phyloP scores from a whole-genome alignment of 176 grass and related monocot species.

The Triticum monococcum region DNA sequence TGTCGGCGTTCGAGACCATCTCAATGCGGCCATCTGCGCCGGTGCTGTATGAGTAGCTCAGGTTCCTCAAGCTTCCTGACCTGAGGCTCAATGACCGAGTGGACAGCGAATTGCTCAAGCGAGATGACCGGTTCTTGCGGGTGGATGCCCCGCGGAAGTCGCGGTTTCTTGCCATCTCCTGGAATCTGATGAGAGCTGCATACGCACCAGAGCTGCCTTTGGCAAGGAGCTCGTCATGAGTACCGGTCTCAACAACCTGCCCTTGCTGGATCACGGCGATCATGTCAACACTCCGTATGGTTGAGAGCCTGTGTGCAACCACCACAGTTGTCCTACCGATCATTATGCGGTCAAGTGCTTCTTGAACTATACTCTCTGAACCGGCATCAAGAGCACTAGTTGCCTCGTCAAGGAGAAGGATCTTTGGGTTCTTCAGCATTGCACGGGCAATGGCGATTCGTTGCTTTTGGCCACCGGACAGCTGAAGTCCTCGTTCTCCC shows the following conservation, averaged over 20 bases:
- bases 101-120: slow-evolving; percentile 67
- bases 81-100: slow-evolving; percentile 73
- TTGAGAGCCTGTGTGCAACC: slow-evolving; percentile 69
- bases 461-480: slow-evolving; percentile 86
- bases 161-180: slow-evolving; percentile 70
- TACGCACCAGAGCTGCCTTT: slow-evolving; percentile 70
- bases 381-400: slow-evolving; percentile 78
- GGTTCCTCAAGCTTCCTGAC: slow-evolving; percentile 75
- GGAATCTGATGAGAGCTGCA: slow-evolving; percentile 64
- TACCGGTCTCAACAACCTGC: slow-evolving; percentile 71
- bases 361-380: slow-evolving; percentile 78
- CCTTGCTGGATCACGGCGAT: slow-evolving; percentile 84
- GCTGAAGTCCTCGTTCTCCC: slow-evolving; percentile 67
- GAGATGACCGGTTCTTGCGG: slow-evolving; percentile 56
- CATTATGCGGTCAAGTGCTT: slow-evolving; percentile 77
- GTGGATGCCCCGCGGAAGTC: slow-evolving; percentile 55
- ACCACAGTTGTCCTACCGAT: slow-evolving; percentile 68
- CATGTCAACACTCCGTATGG: slow-evolving; percentile 67
- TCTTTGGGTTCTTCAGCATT: slow-evolving; percentile 81
- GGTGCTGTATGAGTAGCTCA: slow-evolving; percentile 78
- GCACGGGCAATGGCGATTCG: slow-evolving; percentile 83
- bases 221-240: slow-evolving; percentile 70
- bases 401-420: slow-evolving; percentile 74
- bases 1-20: slow-evolving; percentile 79
- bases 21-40: slow-evolving; percentile 74